Conservation (phyloP, 225 moss, liverwort and hornwort genomes). For the Anthoceros angustus region DNA sequence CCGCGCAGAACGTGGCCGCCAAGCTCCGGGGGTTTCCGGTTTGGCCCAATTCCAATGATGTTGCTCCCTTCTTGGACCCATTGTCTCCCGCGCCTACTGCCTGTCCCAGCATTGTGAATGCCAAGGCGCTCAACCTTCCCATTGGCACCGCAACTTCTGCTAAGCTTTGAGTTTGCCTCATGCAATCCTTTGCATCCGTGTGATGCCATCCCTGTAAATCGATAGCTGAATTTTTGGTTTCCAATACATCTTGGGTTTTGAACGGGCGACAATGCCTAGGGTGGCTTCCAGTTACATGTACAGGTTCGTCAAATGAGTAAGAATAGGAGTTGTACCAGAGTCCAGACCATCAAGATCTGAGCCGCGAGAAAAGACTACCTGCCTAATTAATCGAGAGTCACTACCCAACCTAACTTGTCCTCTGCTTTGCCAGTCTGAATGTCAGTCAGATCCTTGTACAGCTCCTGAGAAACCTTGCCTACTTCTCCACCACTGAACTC, state of each 20-base stretch:
- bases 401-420: neutral
- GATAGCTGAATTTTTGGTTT: too few relatives aligned
- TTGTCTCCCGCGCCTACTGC: conserved; percentile 43
- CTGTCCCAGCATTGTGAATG: conserved; percentile 89
- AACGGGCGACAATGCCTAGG: too few relatives aligned
- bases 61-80: conserved; percentile 70
- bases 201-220: too few relatives aligned
- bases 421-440: neutral
- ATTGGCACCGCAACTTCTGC: neutral
- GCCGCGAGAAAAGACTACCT: too few relatives aligned
- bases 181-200: too few relatives aligned
- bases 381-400: neutral
- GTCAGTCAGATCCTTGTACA: neutral
- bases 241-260: too few relatives aligned
- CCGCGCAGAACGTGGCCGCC: conserved; percentile 81
- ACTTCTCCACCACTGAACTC: neutral
- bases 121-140: conserved; percentile 37
- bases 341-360: too few relatives aligned
- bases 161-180: neutral
- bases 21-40: conserved; percentile 72
- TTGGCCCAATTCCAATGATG: conserved; percentile 65
- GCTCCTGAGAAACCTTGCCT: neutral
- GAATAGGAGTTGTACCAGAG: too few relatives aligned
- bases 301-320: too few relatives aligned
- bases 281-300: too few relatives aligned